Evolutionary conservation across 2,329 filamentous ascomycete species (phyloP).

Genomic region (Aspergillus viridinutans): DNA sequence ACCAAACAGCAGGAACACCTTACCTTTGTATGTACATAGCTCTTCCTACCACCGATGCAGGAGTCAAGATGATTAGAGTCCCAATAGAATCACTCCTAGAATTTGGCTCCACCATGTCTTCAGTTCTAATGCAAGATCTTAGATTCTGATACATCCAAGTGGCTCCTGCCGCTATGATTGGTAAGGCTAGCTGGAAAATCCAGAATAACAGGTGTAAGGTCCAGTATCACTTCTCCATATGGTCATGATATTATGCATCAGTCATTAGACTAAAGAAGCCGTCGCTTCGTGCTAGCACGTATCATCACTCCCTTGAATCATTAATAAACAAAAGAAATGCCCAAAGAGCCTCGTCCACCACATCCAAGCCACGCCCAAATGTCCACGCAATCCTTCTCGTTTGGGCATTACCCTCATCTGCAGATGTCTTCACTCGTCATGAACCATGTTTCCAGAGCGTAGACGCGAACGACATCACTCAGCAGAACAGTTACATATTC

Average conservation of each 20-base stretch:
- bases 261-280: not conserved
- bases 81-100: no score
- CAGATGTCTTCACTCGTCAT: not conserved
- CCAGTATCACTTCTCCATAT: no score
- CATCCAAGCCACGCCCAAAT: not conserved
- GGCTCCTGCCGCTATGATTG: no score
- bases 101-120: no score
- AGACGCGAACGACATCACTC: not conserved
- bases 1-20: no score
- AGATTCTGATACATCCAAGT: no score
- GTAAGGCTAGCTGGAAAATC: no score
- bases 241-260: not conserved
- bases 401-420: not conserved
- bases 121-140: no score
- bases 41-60: no score
- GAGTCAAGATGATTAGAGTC: no score
- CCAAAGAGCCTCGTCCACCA: not conserved
- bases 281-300: not conserved
- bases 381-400: not conserved
- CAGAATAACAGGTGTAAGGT: no score
- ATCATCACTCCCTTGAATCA: not conserved
- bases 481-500: not conserved
- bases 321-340: not conserved
- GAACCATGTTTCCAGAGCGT: not conserved
- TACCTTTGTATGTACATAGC: no score